Conservation (phyloP, 805 yeast species). For the Wickerhamiella domercqiae region DNA sequence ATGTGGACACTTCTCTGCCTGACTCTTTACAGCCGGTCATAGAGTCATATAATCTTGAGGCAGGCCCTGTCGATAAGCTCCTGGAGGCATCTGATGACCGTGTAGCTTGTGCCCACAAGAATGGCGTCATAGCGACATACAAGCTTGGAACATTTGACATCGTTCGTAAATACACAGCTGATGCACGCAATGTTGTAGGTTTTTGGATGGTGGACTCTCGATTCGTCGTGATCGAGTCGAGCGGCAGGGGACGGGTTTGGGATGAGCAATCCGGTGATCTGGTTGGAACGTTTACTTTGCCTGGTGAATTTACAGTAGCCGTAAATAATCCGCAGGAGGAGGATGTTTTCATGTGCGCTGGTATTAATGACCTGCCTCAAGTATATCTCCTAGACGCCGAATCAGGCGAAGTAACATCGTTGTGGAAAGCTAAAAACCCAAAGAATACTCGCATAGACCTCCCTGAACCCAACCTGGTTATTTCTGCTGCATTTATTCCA, state of each 20-base stretch:
- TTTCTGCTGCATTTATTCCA: constrained; percentile 36
- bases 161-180: too few species aligned
- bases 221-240: constrained; percentile 22
- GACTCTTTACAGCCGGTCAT: constrained; percentile 50
- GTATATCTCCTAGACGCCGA: constrained; percentile 25
- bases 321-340: constrained; percentile 30
- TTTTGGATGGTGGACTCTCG: constrained; percentile 10
- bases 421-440: constrained; percentile 73
- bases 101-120: constrained; percentile 18
- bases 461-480: constrained; percentile 70
- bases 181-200: constrained; percentile 3
- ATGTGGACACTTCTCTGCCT: constrained; percentile 62
- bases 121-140: constrained; percentile 12
- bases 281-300: neutral
- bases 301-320: constrained; percentile 5
- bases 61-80: constrained; percentile 13
- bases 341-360: constrained; percentile 65
- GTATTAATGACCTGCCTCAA: constrained; percentile 63
- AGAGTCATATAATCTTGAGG: constrained; percentile 23
- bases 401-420: constrained; percentile 16
- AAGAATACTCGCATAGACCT: constrained; percentile 62
- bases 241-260: constrained; percentile 21
- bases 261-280: constrained; percentile 17
- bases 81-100: constrained; percentile 4
- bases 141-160: too few species aligned